Conservation (phyloP, 345 rosid species). For the Citrus reticulata region DNA sequence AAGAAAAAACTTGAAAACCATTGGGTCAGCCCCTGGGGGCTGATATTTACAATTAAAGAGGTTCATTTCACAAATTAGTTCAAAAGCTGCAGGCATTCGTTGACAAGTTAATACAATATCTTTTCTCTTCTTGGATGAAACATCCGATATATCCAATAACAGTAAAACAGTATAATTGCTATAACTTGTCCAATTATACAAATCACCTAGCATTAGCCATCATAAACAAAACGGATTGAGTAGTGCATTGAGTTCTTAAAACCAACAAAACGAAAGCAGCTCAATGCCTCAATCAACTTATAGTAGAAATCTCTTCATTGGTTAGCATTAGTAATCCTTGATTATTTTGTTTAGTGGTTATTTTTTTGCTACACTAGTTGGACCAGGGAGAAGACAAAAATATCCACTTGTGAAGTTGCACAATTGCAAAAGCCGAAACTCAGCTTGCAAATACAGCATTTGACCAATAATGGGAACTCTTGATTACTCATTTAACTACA, state of each 20-base stretch:
- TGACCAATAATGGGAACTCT: not conserved
- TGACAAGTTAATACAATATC: not conserved
- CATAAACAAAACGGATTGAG: not conserved
- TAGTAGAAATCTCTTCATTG: not conserved
- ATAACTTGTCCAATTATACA: not conserved
- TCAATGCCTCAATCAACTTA: not conserved
- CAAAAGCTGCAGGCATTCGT: not conserved
- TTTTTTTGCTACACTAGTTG: too few relatives aligned
- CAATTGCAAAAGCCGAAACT: too few relatives aligned
- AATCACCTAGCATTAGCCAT: not conserved
- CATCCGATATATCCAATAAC: not conserved
- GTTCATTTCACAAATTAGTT: not conserved
- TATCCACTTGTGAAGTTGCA: too few relatives aligned
- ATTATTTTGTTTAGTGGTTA: too few relatives aligned
- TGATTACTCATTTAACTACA: not conserved
- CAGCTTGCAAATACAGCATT: too few relatives aligned
- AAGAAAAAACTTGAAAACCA: too few relatives aligned
- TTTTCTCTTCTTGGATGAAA: not conserved
- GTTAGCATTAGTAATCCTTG: not conserved
- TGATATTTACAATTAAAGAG: not conserved
- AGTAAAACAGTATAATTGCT: not conserved
- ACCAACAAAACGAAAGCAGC: not conserved
- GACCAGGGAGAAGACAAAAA: too few relatives aligned
- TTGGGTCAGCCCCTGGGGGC: too few relatives aligned
- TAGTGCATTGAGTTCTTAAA: not conserved